These are phyloP conservation scores for Fraxinus dipetala DNA, from an alignment of 305 asterid species.

Conservation along the genomic window DNA sequence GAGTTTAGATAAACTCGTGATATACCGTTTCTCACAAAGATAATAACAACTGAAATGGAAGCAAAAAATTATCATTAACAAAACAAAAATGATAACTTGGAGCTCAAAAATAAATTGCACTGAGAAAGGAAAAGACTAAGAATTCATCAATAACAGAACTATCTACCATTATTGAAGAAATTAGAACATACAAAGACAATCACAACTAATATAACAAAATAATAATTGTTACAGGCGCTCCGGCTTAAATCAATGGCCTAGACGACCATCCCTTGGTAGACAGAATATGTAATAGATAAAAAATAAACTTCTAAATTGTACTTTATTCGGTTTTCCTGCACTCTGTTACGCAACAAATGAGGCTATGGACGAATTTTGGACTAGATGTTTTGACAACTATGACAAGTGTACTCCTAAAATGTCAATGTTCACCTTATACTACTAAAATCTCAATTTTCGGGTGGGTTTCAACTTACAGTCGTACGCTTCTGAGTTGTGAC, in stretches of 20 bases:
- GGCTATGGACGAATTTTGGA: background rate
- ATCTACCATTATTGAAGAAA: background rate
- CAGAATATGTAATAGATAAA: background rate
- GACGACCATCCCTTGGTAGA: background rate
- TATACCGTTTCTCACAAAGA: background rate
- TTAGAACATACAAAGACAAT: background rate
- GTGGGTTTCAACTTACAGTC: background rate
- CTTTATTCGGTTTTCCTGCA: background rate
- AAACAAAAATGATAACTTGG: background rate
- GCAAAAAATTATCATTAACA: background rate
- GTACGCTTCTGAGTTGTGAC: background rate
- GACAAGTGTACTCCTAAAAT: background rate
- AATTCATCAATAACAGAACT: background rate
- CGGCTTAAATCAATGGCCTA: background rate
- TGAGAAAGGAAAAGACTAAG: background rate
- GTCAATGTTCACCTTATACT: background rate
- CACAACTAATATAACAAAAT: background rate
- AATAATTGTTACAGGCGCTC: background rate
- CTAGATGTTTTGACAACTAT: background rate
- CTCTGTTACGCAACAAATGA: background rate
- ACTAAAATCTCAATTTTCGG: background rate
- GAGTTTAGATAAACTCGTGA: background rate
- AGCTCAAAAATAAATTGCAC: background rate
- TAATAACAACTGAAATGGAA: background rate
- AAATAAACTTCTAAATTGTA: background rate